Conservation (phyloP, 1,139 yeast genomes). For the Taiozyma sp. region DNA sequence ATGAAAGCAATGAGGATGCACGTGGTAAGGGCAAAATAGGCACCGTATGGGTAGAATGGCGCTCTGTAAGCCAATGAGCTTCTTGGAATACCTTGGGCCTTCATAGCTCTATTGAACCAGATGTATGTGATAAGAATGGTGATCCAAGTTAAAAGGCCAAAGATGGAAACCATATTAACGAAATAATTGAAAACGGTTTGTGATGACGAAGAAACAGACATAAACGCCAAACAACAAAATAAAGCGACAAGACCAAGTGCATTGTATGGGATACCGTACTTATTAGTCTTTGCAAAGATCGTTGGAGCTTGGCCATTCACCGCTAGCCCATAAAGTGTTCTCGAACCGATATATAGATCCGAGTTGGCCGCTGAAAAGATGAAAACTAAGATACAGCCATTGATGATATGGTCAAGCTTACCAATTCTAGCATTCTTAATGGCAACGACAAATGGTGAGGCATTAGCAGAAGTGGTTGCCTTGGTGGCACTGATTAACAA, state of each 20-base stretch:
- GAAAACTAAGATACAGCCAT: constrained; percentile 61
- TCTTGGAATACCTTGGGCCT: constrained; percentile 54
- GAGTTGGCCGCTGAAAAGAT: constrained; percentile 71
- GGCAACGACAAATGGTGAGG: constrained; percentile 72
- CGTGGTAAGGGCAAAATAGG: constrained; percentile 49
- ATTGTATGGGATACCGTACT: constrained; percentile 57
- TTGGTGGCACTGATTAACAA: constrained; percentile 33
- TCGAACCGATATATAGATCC: constrained; percentile 62
- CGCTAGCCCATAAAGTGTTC: constrained; percentile 61
- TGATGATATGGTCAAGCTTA: constrained; percentile 58
- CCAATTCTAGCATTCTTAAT: constrained; percentile 55
- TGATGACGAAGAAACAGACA: constrained; percentile 52
- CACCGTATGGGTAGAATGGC: constrained; percentile 62
- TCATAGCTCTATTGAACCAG: constrained; percentile 57
- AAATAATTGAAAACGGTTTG: constrained; percentile 56
- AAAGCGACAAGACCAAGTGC: constrained; percentile 37
- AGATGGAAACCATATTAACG: constrained; percentile 63
- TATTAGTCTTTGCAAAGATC: constrained; percentile 52
- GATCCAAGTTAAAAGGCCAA: constrained; percentile 68
- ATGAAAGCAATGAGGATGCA: constrained; percentile 54
- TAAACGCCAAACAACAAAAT: constrained; percentile 55
- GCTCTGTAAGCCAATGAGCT: constrained; percentile 49
- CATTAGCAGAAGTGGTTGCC: constrained; percentile 52
- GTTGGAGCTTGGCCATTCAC: constrained; percentile 58
- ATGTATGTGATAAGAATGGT: constrained; percentile 56